Evolutionary conservation across 2,329 filamentous ascomycete species (phyloP), one percentile per base, ranked within the genome.

Genomic region (Aspergillus ibericus): DNA sequence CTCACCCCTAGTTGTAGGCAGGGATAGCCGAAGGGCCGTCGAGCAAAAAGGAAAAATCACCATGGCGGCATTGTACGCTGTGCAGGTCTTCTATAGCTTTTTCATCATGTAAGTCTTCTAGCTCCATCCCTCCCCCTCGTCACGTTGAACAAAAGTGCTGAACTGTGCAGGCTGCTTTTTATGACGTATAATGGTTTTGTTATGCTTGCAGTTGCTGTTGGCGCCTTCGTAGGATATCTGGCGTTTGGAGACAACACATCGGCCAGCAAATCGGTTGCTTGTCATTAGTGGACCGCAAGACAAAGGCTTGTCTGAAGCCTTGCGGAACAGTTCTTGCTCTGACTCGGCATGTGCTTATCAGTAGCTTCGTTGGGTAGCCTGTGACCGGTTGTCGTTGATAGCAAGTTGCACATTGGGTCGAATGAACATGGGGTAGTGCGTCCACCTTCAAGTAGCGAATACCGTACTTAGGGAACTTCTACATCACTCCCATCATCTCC

Each of bases 131-230:
- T 52, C 20, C 32, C 34, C 16, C 32, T 38, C 29, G 12, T 18
- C 16, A 50, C 40, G 36, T 50, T 57, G n/a, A 57, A 20, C n/a
- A 16, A 46, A 5, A 35, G 40, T 48, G 35, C 32, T 59, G 27
- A 57, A 18, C 22, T 40, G 27, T 18, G 5, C 59, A 98, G 93
- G 95, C 82, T 99, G 61, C 79, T 99, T 20, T 99, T 99, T 78
- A 99, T 99, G 95, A 99, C 95, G n/a, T 99, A 99, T 79, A 99
- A 99, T 70, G 95, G 95, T 57, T 96, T 91, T 88, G 88, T 99
- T 66, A 99, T 99, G 95, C 77, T 96, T 65, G 85, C 93, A 3
- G 93, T 98, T 15, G 90, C 90, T 0, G 80, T 96, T 9, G 95
- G 95, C 15, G 93, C 93, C 0, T 96, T 96, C 65, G 76, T 96